Base-by-base conservation (phyloP, 2,329 filamentous ascomycete species). In the Geoglossum cookeanum region DNA sequence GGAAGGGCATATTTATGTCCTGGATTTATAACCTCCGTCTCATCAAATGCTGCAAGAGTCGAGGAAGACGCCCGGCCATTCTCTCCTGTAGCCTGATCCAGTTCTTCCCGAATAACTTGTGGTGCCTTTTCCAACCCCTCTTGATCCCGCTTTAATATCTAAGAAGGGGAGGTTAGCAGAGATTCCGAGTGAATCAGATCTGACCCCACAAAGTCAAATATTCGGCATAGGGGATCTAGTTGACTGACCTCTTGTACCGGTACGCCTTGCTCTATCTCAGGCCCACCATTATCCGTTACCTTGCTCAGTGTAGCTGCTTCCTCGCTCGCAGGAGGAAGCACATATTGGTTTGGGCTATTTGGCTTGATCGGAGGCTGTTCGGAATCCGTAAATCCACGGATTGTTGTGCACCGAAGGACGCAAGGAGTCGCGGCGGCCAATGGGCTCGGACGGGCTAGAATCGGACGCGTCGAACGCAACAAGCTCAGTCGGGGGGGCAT, bases 1-100 rank as follows among this genome's bases (percentile, higher is more conserved):
- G 89, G 89, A 61, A 87, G 72, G 3, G 79, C 80, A 65, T 88
- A 96, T 67, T 91, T 94, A 67, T 87, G 76, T n/a, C 86, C 85
- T 13, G 74, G 68, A 32, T 27, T 22, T 11, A 9, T 57, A 48
- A 57, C 42, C 15, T 37, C 47, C 33, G 55, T 57, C 35, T 54
- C 17, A 17, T 58, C 35, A 7, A 47, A 17, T 30, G 37, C 27
- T 47, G 37, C 13, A 33, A 49, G 42, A 29, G 55, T 49, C 27
- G 55, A 27, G 59, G 62, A 54, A 42, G 66, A 62, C 32, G 66
- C 60, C 56, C 64, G 30, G 65, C 69, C 61, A 7, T 56, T 56
- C 7, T 30, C 37, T 15, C n/a, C 37, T 39, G 17, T 27, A 48
- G 60, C 63, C 58, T 65, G 68, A 63, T 76, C 75, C 29, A 78